Evolutionary conservation across 2,329 filamentous ascomycete species (phyloP).

Genomic region (Triangularia verruculosa): DNA sequence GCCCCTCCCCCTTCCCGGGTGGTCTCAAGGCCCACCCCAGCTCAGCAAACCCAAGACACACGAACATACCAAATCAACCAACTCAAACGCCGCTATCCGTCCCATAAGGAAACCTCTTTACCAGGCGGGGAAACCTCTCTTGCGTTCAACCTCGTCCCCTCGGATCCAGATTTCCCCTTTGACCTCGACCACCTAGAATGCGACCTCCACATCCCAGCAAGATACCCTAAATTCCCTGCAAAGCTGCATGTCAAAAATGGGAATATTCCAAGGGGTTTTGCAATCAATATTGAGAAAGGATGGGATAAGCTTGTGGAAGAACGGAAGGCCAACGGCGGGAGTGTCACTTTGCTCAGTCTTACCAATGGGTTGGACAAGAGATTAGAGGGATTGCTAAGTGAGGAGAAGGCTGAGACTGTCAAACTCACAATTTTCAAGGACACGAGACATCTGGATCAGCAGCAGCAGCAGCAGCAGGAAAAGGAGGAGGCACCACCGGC

Average conservation of each 20-base stretch:
- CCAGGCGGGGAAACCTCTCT: constrained; percentile 54
- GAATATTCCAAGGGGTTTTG: constrained; percentile 61
- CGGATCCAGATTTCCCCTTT: constrained; percentile 82
- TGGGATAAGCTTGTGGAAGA: constrained; percentile 64
- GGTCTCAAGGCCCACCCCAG: constrained; percentile 63
- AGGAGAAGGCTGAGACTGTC: constrained; percentile 68
- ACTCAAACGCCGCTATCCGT: constrained; percentile 63
- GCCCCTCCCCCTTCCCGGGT: constrained; percentile 45
- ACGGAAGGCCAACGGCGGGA: constrained; percentile 38
- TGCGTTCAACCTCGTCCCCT: constrained; percentile 64
- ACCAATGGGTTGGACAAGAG: constrained; percentile 70
- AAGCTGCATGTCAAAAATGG: constrained; percentile 53
- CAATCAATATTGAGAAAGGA: constrained; percentile 72
- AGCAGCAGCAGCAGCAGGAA: constrained; percentile 1
- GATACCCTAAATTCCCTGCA: constrained; percentile 60
- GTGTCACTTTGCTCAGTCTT: constrained; percentile 59
- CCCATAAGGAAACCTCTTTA: constrained; percentile 40
- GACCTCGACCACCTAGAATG: constrained; percentile 69
- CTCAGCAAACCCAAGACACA: constrained; percentile 63
- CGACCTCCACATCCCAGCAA: constrained; percentile 59
- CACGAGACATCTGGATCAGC: constrained; percentile 43
- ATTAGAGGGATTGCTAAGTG: constrained; percentile 66
- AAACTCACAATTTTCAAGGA: constrained; percentile 65
- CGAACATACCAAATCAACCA: constrained; percentile 73
- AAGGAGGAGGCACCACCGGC: not conserved